A percentile compares a stretch with the other conserved stretches of the same genome.
phyloP scores from a whole-genome alignment of 2,329 filamentous ascomycete genomes.

The Exophiala mesophila region DNA sequence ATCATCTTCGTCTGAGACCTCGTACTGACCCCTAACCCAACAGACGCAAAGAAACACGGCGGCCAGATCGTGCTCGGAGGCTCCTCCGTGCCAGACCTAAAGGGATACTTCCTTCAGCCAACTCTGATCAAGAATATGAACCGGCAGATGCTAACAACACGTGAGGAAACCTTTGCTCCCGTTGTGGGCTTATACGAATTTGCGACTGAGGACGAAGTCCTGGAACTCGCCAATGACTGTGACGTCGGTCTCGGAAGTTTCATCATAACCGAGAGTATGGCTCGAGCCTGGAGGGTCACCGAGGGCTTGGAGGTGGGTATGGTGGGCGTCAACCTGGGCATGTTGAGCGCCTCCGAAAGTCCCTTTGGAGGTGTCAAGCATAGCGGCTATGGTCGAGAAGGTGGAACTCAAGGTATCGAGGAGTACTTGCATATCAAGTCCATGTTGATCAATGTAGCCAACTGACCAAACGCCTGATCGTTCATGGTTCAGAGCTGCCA shows the following conservation, averaged over 20 bases:
- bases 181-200: conserved; percentile 34
- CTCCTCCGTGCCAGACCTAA: conserved; percentile 19
- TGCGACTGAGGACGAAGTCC: conserved; percentile 54
- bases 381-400: conserved; percentile 49
- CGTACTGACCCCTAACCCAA: too few relatives aligned
- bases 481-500: too few relatives aligned
- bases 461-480: too few relatives aligned
- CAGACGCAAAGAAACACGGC: conserved; percentile 29
- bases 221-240: conserved; percentile 51
- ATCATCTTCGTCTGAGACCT: too few relatives aligned
- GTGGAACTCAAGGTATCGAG: conserved; percentile 44
- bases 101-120: conserved; percentile 37
- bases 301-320: conserved; percentile 77
- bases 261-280: conserved; percentile 49
- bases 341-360: conserved; percentile 20
- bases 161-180: conserved; percentile 57
- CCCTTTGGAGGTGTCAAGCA: conserved; percentile 29
- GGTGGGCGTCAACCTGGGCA: conserved; percentile 60
- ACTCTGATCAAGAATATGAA: conserved; percentile 28
- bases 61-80: conserved; percentile 29
- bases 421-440: conserved; percentile 28
- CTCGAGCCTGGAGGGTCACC: conserved; percentile 57
- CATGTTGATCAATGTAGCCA: conserved; percentile 25
- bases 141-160: conserved; percentile 35
- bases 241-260: conserved; percentile 54